These are phyloP conservation scores for Alternaria burnsii DNA, from an alignment of 2,329 filamentous ascomycete genomes.

Conservation along the genomic window DNA sequence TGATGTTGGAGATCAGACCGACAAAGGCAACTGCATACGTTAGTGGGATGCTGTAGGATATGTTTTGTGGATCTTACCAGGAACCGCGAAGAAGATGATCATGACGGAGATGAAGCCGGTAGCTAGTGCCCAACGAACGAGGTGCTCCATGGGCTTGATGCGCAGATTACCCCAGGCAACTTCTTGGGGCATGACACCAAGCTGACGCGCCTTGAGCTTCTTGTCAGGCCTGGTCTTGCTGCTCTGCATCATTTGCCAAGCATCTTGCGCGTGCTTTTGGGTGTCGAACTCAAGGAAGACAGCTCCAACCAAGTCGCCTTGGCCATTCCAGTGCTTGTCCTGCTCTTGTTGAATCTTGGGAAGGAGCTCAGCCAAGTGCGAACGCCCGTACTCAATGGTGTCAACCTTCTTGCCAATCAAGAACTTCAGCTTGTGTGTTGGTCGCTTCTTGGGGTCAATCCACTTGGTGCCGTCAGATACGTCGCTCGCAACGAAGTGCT, in stretches of 20 bases:
- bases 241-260: constrained; percentile 71
- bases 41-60: constrained; percentile 7
- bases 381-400: constrained; percentile 85
- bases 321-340: constrained; percentile 70
- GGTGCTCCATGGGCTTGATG: constrained; percentile 47
- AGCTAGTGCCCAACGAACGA: constrained; percentile 41
- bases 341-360: constrained; percentile 75
- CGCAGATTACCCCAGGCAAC: constrained; percentile 58
- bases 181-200: constrained; percentile 57
- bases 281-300: constrained; percentile 89
- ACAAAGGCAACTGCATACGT: constrained; percentile 51
- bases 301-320: constrained; percentile 72
- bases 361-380: constrained; percentile 75
- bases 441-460: constrained; percentile 52
- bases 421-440: constrained; percentile 53
- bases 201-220: constrained; percentile 51
- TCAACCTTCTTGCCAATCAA: constrained; percentile 61
- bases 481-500: constrained; percentile 54
- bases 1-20: constrained; percentile 56
- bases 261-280: constrained; percentile 84
- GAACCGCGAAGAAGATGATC: constrained; percentile 58
- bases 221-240: constrained; percentile 46
- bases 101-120: constrained; percentile 52
- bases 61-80: constrained; percentile 27
- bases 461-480: constrained; percentile 55